Percentiles rank a stretch among this genome's conserved stretches.
phyloP scores from a whole-genome alignment of 2,329 filamentous ascomycete species.

The Penicillium freii region DNA sequence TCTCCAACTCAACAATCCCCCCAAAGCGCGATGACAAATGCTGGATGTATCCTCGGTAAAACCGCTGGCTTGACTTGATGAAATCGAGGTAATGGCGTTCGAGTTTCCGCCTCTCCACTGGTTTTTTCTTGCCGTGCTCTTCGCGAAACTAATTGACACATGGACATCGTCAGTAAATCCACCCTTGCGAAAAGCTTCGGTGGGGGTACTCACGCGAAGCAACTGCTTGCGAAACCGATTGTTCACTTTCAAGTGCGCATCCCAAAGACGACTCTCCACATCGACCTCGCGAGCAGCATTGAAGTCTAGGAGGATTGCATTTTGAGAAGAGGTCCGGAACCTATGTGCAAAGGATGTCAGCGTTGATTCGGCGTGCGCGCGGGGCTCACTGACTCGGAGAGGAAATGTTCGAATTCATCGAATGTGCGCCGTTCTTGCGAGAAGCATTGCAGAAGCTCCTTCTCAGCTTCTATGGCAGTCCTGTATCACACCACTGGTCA shows the following conservation, averaged over 20 bases:
- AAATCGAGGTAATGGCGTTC: slow-evolving; percentile 80
- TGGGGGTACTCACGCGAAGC: slow-evolving; percentile 47
- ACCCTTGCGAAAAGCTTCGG: background rate
- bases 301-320: slow-evolving; percentile 67
- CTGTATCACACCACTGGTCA: slow-evolving; percentile 24
- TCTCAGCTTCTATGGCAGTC: slow-evolving; percentile 47
- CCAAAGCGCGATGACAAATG: slow-evolving; percentile 63
- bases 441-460: slow-evolving; percentile 49
- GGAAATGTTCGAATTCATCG: slow-evolving; percentile 49
- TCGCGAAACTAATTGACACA: slow-evolving; percentile 46
- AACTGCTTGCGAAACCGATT: slow-evolving; percentile 71
- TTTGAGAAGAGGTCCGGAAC: slow-evolving; percentile 69
- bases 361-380: slow-evolving; percentile 9
- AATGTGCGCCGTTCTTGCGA: slow-evolving; percentile 51
- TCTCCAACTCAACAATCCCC: slow-evolving; percentile 57
- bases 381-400: slow-evolving; percentile 37
- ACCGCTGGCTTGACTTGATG: slow-evolving; percentile 81
- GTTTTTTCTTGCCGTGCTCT: slow-evolving; percentile 52
- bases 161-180: slow-evolving; percentile 9
- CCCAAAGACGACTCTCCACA: slow-evolving; percentile 74
- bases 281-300: slow-evolving; percentile 52
- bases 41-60: slow-evolving; percentile 84
- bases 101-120: slow-evolving; percentile 69
- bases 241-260: slow-evolving; percentile 74
- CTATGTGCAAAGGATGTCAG: slow-evolving; percentile 42